phyloP scores from a whole-genome alignment of 257 asterid species.

The Lithospermum erythrorhizon region DNA sequence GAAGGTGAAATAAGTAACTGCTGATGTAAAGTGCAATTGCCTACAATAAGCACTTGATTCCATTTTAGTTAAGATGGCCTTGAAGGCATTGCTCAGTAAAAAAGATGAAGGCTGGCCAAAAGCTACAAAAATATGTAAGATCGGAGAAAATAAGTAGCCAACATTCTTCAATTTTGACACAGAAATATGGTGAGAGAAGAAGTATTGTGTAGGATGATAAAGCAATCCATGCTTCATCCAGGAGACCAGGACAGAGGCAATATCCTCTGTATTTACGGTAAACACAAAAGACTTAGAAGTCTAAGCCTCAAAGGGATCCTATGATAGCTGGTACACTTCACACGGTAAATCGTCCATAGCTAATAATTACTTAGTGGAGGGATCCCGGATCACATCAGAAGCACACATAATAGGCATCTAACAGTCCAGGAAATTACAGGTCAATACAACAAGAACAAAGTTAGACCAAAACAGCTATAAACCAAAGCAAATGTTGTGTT shows the following conservation, averaged over 20 bases:
- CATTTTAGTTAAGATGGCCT: no score
- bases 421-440: neutral
- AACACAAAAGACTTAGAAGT: neutral
- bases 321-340: neutral
- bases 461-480: neutral
- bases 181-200: no score
- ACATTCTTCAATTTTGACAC: no score
- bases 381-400: neutral
- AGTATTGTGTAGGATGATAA: no score
- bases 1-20: neutral
- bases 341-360: neutral
- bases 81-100: no score
- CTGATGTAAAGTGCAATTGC: no score
- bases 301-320: neutral
- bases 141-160: no score
- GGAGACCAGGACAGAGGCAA: neutral
- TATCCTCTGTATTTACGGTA: neutral
- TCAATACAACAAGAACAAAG: slow-evolving; percentile 9
- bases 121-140: no score
- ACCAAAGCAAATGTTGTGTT: slow-evolving; percentile 5
- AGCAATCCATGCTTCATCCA: no score
- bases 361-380: neutral
- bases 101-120: no score
- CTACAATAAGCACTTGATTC: no score
- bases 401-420: neutral